Percentiles rank a stretch among this genome's conserved stretches.
These are phyloP conservation scores for Solanum sejunctum DNA, from an alignment of 257 asterid species.

Conservation along the genomic window DNA sequence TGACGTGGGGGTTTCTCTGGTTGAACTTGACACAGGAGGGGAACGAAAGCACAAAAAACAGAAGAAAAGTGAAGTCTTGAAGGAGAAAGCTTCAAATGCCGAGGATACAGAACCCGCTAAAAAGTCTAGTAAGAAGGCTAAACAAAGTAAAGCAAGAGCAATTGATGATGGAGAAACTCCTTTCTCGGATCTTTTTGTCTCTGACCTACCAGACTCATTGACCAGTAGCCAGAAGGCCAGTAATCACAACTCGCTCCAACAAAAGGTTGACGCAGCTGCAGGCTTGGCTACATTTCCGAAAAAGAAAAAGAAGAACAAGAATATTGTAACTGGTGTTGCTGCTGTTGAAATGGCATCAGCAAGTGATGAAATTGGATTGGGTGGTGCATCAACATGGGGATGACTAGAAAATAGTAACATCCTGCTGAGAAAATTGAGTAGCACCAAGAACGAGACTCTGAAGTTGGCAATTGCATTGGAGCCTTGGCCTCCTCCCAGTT, in stretches of 20 bases:
- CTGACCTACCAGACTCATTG: slow-evolving; percentile 3
- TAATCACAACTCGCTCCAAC: slow-evolving; percentile 7
- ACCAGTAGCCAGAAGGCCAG: not conserved
- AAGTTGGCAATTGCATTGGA: not conserved
- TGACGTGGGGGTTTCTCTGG: not conserved
- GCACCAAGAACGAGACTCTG: not conserved
- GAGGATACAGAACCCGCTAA: slow-evolving; percentile 8
- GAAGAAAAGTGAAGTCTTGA: slow-evolving; percentile 5
- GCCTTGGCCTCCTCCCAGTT: not conserved
- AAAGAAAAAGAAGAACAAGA: slow-evolving; percentile 34
- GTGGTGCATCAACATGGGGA: slow-evolving; percentile 89
- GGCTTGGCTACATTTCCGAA: slow-evolving; percentile 20
- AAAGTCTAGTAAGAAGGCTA: slow-evolving; percentile 21
- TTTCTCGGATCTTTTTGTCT: slow-evolving; percentile 34
- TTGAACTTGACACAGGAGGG: slow-evolving; percentile 8
- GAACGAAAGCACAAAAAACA: slow-evolving; percentile 30
- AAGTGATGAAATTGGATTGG: slow-evolving; percentile 61
- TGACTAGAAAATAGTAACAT: not conserved
- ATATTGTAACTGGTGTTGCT: slow-evolving; percentile 13
- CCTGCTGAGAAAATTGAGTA: not conserved
- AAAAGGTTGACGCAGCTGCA: slow-evolving; percentile 15
- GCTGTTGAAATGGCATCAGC: slow-evolving; percentile 24
- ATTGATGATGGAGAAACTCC: slow-evolving; percentile 59
- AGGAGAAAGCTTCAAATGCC: slow-evolving; percentile 7
- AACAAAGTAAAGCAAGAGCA: slow-evolving; percentile 14